Percentiles rank a stretch among this genome's conserved stretches.
Conservation (phyloP, 192 early-diverging fungal species). For the Jimgerdemannia lactiflua region DNA sequence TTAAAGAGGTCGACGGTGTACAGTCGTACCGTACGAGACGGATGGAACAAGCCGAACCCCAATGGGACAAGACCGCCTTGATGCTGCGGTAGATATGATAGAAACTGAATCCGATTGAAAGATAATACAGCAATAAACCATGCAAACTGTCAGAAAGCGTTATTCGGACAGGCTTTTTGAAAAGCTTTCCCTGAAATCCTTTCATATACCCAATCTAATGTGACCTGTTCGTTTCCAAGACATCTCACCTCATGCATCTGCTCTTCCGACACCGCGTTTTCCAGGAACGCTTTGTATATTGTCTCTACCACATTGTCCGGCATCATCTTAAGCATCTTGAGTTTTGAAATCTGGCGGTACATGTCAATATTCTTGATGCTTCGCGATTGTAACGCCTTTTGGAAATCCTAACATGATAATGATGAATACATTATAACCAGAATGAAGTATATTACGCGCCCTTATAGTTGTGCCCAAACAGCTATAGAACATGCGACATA, state of each 20-base stretch:
- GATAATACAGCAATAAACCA: background rate
- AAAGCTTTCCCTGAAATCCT: no score
- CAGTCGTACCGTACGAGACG: slow-evolving; percentile 58
- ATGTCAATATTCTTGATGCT: slow-evolving; percentile 69
- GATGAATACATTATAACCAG: background rate
- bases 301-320: slow-evolving; percentile 58
- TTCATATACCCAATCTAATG: no score
- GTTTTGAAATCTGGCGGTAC: slow-evolving; percentile 60
- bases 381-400: slow-evolving; percentile 47
- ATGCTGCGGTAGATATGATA: slow-evolving; percentile 72
- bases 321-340: slow-evolving; percentile 46
- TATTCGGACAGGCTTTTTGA: no score
- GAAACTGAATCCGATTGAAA: slow-evolving; percentile 36
- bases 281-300: slow-evolving; percentile 68
- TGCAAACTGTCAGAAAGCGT: background rate
- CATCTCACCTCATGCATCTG: slow-evolving; percentile 72
- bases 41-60: slow-evolving; percentile 80
- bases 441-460: background rate
- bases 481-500: slow-evolving; percentile 15
- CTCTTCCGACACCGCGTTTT: slow-evolving; percentile 64
- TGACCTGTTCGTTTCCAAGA: no score
- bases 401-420: slow-evolving; percentile 51
- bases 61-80: slow-evolving; percentile 80
- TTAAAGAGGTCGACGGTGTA: slow-evolving; percentile 75
- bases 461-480: no score